Evolutionary conservation across 768 basidiomycete species (phyloP), one percentile per base, ranked within the genome.

Genomic region (Hypholoma sublateritium): DNA sequence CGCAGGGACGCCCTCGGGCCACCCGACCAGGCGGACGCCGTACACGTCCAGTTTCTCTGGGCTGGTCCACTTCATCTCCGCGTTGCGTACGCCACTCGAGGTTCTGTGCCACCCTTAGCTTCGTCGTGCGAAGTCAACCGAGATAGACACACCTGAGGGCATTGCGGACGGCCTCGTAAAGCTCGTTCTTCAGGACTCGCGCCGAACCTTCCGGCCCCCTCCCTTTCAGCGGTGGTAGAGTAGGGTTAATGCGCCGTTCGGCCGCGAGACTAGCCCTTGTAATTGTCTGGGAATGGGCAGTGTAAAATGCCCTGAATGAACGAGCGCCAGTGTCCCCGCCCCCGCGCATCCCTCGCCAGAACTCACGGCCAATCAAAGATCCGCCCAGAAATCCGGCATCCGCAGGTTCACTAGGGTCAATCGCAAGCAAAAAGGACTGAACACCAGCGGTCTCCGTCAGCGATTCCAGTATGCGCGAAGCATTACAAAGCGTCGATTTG

Each of bases 1-100:
- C 21, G 72, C 68, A 6, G 86, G 86, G 21, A 89, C 76, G 28
- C 71, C 71, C 21, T 75, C 58, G 9, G 87, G 87, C 87, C 87
- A 89, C 41, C 87, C 87, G 13, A 82, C 74, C 44, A 88, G 67
- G 52, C 74, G 78, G 32, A 89, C 82, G 9, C 83, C 83, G 60
- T 86, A 88, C 5, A 72, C 62, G 60, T 77, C 72, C 50, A 89
- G 66, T 43, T 81, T 76, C 22, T 82, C 79, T 49, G 80, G 86
- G 64, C 86, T 87, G 8, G 84, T 83, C 87, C 87, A 89, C 67
- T 84, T 88, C 87, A 89, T 89, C 62, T 89, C 87, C 19, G 87
- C 86, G 53, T 77, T 83, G 11, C 82, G 83, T 17, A 83, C 69
- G 7, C 86, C 85, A 60, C 83, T 84, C 6, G 75, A 77, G 4